Evolutionary conservation across 2,329 filamentous ascomycete species (phyloP).

Genomic region (Neoarthrinium moseri): DNA sequence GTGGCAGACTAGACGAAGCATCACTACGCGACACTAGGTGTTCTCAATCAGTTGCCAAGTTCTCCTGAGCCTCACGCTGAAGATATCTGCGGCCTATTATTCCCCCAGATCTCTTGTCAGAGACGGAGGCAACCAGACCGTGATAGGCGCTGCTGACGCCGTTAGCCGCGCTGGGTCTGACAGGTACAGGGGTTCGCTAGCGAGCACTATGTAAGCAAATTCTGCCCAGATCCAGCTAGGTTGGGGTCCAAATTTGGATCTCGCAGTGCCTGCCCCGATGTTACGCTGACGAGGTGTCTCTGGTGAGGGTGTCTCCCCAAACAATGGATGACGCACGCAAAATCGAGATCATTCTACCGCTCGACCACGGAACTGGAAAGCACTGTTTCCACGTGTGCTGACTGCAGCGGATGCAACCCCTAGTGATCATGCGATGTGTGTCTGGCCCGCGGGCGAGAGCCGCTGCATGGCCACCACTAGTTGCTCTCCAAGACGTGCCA

Average conservation of each 20-base stretch:
- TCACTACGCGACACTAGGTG: too few relatives aligned
- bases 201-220: background rate
- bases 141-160: background rate
- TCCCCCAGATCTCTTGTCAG: too few relatives aligned
- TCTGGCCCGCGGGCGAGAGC: background rate
- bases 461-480: background rate
- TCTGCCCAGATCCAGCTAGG: constrained; percentile 4
- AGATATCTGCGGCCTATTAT: background rate
- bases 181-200: background rate
- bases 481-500: background rate
- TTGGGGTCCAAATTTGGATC: constrained; percentile 14
- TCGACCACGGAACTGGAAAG: background rate
- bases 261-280: constrained; percentile 4
- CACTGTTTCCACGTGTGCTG: background rate
- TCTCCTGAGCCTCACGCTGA: background rate
- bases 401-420: background rate
- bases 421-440: background rate
- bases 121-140: background rate
- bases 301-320: too few relatives aligned
- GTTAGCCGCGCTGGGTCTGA: background rate
- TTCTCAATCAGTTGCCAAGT: too few relatives aligned
- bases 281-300: too few relatives aligned
- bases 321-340: background rate
- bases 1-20: too few relatives aligned
- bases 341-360: background rate